These are phyloP conservation scores for Penicillium maclennaniae DNA, from an alignment of 495 filamentous ascomycete genomes.

Conservation along the genomic window DNA sequence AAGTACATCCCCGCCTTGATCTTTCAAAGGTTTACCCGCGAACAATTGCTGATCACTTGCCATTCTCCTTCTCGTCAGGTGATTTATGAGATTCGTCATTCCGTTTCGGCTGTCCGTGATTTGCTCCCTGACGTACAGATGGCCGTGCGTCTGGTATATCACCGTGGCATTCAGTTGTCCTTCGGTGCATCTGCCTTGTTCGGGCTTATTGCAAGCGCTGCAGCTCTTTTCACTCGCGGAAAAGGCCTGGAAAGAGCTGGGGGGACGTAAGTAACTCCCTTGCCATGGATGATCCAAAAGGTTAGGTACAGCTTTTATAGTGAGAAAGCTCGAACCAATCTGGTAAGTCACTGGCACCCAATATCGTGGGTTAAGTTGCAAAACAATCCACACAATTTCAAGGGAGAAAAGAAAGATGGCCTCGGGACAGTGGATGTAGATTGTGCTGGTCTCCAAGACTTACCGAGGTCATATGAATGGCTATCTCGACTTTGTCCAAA, in stretches of 20 bases:
- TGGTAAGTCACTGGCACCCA: background rate
- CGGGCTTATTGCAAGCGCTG: slow-evolving; percentile 46
- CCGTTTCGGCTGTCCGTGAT: slow-evolving; percentile 49
- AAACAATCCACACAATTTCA: too few species aligned
- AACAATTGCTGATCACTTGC: slow-evolving; percentile 15
- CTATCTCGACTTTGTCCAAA: too few species aligned
- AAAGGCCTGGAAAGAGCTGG: slow-evolving; percentile 34
- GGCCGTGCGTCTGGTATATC: slow-evolving; percentile 56
- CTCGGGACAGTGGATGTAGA: too few species aligned
- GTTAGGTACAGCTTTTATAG: background rate
- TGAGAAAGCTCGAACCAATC: background rate
- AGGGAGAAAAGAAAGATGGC: too few species aligned
- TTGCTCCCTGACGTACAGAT: slow-evolving; percentile 58
- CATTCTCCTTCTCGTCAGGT: slow-evolving; percentile 34
- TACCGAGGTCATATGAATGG: too few species aligned
- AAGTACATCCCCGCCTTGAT: slow-evolving; percentile 49
- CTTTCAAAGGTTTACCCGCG: background rate
- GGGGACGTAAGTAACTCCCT: slow-evolving; percentile 2
- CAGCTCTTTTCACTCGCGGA: slow-evolving; percentile 49
- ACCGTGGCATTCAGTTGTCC: slow-evolving; percentile 51
- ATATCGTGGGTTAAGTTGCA: background rate
- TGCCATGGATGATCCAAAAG: background rate
- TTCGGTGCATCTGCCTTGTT: slow-evolving; percentile 53
- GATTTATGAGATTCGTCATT: slow-evolving; percentile 60
- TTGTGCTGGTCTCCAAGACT: too few species aligned